Evolutionary conservation across 176 grass and related monocot genomes (phyloP), one percentile per base, ranked within the genome.

Genomic region (Aegilops tauschii): DNA sequence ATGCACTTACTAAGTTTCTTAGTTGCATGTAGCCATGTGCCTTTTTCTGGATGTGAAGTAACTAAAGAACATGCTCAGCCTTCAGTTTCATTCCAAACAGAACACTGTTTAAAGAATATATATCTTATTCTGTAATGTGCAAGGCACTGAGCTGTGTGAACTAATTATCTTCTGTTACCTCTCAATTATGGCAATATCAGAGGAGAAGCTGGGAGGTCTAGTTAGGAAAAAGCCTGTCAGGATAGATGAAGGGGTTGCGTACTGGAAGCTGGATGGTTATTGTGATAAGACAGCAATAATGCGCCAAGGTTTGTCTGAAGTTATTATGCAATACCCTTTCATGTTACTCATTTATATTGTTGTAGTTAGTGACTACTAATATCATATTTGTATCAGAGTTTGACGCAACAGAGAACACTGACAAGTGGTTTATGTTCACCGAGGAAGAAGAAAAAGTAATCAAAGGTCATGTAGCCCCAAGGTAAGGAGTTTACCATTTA

Each of bases 191-290:
- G 80, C 81, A 90, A 87, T 70, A 63, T 65, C 70, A 82, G 81
- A 91, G 32, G 86, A 78, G 79, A 80, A 87, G 64, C 74, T 85
- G 28, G 69, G 82, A 88, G 49, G 47, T 81, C 61, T 64, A 18
- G 4, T 98, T 23, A 83, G 93, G 84, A 92, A 82, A 9, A 89
- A 91, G 78, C 90, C 92, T 78, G 5, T 91, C 12, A 37, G 87
- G 74, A 47, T 73, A 66, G 74, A 87, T 9, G 73, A 90, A 83
- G 84, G 80, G 23, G 20, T 16, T 58, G 80, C 67, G 56, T 83
- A 90, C 52, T 90, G 89, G 89, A 90, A 80, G 44, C 10, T 90
- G 61, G 84, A 90, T 12, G 84, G 84, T 5, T 74, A 80, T 63
- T 80, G 59, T 87, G 69, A 73, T 44, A 83, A 80, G 61, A 25